A percentile compares a stretch with the other conserved stretches of the same genome.
Evolutionary conservation across 108 stramenopile species (phyloP).

Genomic region (Cyclotella atomus): DNA sequence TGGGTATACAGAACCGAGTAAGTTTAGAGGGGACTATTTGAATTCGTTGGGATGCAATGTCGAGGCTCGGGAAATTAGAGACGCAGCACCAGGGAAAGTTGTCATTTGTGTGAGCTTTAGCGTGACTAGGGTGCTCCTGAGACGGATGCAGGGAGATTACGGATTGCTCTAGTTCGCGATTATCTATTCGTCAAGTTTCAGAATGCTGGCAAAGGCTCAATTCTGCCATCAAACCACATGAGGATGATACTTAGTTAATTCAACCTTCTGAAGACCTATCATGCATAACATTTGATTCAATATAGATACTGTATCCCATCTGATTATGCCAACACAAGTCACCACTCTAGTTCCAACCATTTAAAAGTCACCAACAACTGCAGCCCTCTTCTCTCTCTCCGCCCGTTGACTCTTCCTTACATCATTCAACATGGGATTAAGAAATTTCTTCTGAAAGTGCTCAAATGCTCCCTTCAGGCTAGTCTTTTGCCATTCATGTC

Average conservation of each 20-base stretch:
- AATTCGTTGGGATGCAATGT: conserved; percentile 71
- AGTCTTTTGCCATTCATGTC: conserved; percentile 85
- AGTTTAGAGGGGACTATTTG: conserved; percentile 63
- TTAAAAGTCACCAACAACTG: conserved; percentile 85
- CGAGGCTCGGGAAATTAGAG: conserved; percentile 70
- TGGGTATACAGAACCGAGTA: conserved; percentile 40
- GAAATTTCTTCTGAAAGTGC: conserved; percentile 76
- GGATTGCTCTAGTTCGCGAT: conserved; percentile 1
- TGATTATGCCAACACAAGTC: too few species aligned
- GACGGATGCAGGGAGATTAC: conserved; percentile 82
- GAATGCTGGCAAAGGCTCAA: neutral
- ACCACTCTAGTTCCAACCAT: too few species aligned
- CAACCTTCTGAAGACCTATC: too few species aligned
- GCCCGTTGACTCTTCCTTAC: conserved; percentile 60
- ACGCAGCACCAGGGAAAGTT: conserved; percentile 87
- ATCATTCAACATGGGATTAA: conserved; percentile 84
- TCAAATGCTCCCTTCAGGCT: conserved; percentile 77
- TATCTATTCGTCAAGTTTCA: neutral
- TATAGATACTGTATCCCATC: too few species aligned
- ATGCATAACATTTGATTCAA: too few species aligned
- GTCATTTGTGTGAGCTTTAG: conserved; percentile 86
- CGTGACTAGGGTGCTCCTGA: conserved; percentile 64
- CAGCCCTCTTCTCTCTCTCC: conserved; percentile 75
- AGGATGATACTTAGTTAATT: too few species aligned
- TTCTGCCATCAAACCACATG: too few species aligned